A percentile compares a stretch with the other conserved stretches of the same genome.
Evolutionary conservation across 805 yeast genomes (phyloP).

Genomic region (Pichia exigua): DNA sequence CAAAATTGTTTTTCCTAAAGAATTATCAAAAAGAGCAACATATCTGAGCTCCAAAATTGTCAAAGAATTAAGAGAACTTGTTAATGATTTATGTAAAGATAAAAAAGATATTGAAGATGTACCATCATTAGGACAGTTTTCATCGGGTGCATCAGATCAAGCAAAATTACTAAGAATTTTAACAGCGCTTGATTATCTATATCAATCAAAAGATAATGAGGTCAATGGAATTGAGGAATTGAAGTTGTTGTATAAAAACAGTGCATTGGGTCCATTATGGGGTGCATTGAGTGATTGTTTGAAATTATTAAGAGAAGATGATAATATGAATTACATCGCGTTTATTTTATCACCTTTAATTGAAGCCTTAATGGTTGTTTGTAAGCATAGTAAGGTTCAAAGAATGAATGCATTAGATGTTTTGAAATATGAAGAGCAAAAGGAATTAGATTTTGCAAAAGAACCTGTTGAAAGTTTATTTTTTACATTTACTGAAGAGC

Average conservation of each 20-base stretch:
- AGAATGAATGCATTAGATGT: constrained; percentile 48
- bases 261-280: constrained; percentile 78
- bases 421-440: constrained; percentile 58
- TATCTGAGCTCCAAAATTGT: constrained; percentile 47
- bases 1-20: constrained; percentile 55
- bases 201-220: constrained; percentile 36
- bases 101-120: constrained; percentile 39
- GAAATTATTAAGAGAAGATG: constrained; percentile 51
- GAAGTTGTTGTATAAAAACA: constrained; percentile 52
- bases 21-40: constrained; percentile 59
- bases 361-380: constrained; percentile 93
- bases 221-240: constrained; percentile 38
- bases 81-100: constrained; percentile 35
- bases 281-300: constrained; percentile 71
- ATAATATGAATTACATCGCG: constrained; percentile 54
- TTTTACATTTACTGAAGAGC: constrained; percentile 82
- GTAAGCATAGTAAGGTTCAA: constrained; percentile 70
- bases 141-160: constrained; percentile 77
- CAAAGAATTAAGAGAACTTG: constrained; percentile 44
- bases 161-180: constrained; percentile 78
- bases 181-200: constrained; percentile 81
- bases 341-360: constrained; percentile 78
- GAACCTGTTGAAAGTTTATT: constrained; percentile 75
- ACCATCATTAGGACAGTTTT: constrained; percentile 49
- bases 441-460: constrained; percentile 55